Evolutionary conservation across 257 asterid species (phyloP).

Genomic region (Osmanthus fragrans): DNA sequence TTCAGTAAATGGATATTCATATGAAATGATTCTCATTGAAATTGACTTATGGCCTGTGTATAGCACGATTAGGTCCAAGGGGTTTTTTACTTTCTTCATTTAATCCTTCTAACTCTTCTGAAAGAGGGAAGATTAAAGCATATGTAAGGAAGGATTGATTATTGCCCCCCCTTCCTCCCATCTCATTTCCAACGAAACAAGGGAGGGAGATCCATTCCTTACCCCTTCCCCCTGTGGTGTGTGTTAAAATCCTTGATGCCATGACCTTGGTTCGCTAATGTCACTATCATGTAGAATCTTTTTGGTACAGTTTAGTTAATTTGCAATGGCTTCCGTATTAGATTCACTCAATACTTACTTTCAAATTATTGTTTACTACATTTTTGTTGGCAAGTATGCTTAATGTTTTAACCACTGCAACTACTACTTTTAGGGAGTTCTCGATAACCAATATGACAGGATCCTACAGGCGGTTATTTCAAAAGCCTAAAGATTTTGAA

Average conservation of each 20-base stretch:
- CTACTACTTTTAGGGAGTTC: conserved; percentile 65
- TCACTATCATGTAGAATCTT: background rate
- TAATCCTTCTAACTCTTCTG: background rate
- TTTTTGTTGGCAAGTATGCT: conserved; percentile 7
- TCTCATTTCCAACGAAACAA: background rate
- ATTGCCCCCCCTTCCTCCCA: background rate
- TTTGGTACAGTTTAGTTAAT: background rate
- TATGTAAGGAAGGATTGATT: background rate
- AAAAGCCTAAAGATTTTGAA: conserved; percentile 80
- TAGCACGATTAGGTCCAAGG: background rate
- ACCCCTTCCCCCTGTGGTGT: background rate
- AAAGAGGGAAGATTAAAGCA: background rate
- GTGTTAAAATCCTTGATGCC: background rate
- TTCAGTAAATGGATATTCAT: background rate
- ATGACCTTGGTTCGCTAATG: background rate
- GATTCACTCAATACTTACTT: background rate
- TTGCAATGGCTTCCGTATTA: background rate
- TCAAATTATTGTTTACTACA: background rate
- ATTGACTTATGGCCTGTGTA: background rate
- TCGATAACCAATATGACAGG: conserved; percentile 87
- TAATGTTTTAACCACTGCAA: conserved; percentile 12
- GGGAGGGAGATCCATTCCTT: background rate
- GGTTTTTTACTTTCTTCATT: background rate
- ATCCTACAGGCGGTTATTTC: conserved; percentile 86
- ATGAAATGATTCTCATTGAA: background rate